Evolutionary conservation across 2,329 filamentous ascomycete species (phyloP), one percentile per base, ranked within the genome.

Genomic region (Ampelomyces quisqualis): DNA sequence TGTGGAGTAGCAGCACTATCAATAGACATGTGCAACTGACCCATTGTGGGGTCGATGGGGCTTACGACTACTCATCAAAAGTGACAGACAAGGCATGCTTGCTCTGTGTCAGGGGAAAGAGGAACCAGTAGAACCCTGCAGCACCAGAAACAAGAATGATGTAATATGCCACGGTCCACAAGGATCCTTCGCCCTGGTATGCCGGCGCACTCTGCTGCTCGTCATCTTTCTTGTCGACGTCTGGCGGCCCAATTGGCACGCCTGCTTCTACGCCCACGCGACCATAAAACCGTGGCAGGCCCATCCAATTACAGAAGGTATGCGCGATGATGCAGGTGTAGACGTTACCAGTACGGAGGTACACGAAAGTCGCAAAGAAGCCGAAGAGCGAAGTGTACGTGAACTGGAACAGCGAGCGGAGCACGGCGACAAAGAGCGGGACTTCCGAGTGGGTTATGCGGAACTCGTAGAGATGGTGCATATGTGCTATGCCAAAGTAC

Each of bases 381-480:
- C 93, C 93, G 60, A 98, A 98, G 4, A 97, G 69, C 5, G 88
- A 90, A 0, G 93, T 98, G 69, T 95, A 98, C 3, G 78, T 75
- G 58, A 98, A 85, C 65, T 97, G 93, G 52, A 97, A 78, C 8
- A 90, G 52, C 2, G 88, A 89, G 34, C 88, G 82, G 19, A 86
- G 62, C 5, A 93, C 60, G 5, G 85, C 82, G 2, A 80, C 75
- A 1, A 76, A 51, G 9, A 84, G 61, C 1, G 87, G 79, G 2
- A 85, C 82, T 48, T 81, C 75, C 7, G 88, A 88, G 57, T 94
- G 82, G 1, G 86, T 88, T 42, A 95, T 75, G 41, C 86, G 80
- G 69, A 95, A 95, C 71, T 97, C 93, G 73, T 95, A 95, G 67
- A 95, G 89, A 71, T 98, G 93, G 70, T 98, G 91, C 33, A 95